Evolutionary conservation across 805 yeast species (phyloP), one percentile per base, ranked within the genome.

Genomic region (Nadsonia fulvescens): DNA sequence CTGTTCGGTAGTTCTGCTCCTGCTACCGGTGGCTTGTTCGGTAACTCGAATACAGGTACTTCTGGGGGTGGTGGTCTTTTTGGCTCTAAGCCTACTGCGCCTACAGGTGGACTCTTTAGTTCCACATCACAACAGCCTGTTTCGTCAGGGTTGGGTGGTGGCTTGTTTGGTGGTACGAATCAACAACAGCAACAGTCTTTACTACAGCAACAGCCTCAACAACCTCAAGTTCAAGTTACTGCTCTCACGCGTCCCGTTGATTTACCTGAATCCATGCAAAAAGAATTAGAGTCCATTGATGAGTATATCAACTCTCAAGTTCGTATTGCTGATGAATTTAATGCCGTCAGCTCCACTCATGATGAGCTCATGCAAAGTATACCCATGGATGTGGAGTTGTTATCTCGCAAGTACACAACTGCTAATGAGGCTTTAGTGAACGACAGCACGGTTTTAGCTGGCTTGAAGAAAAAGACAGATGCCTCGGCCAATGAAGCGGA

Each of bases 231-330:
- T 6, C 56, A 53, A 18, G 52, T 67, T 30, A 64, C 70, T 2
- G 62, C 72, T 2, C 56, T 66, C 50, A 63, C 73, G 1, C 43
- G 74, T 17, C 70, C 67, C 4, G 60, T 68, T 5, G 74, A 68
- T 37, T 57, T 68, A 20, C 67, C 74, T 1, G 67, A 61, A 12
- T 44, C 51, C 8, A 51, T 60, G 22, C 70, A 67, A 37, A 51
- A 51, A 31, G 69, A 66, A 35, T 45, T 68, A n/a, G 70, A 66
- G 34, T 61, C 50, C 23, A 52, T 67, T 23, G 73, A 68, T 39
- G 47, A 52, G 14, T 66, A 68, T 38, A 68, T 68, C 32, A 54
- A 56, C 25, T 51, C 58, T 15, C 74, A 68, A 47, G 58, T 56
- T 25, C 51, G 57, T 29, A 59, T 62, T 23, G 61, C 70, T 22